These are phyloP conservation scores for Gypsophila paniculata DNA, from an alignment of 179 eudicot species.

Conservation along the genomic window DNA sequence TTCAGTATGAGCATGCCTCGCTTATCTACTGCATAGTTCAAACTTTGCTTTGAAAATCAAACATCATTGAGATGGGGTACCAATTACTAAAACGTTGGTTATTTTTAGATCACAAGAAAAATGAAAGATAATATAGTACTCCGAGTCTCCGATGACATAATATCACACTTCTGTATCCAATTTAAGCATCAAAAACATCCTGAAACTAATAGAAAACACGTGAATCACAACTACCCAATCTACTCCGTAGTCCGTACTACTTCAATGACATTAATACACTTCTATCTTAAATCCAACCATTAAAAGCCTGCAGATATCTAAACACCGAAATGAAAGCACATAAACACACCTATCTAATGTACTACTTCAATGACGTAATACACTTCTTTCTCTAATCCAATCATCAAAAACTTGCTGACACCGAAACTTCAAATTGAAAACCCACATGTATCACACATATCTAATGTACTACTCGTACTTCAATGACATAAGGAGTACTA, in stretches of 20 bases:
- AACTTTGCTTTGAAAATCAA: neutral
- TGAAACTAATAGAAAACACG: too few species aligned
- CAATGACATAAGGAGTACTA: too few species aligned
- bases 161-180: too few species aligned
- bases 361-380: conserved; percentile 9
- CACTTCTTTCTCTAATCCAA: neutral
- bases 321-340: conserved; percentile 14
- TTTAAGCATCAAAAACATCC: too few species aligned
- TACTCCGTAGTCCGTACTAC: neutral
- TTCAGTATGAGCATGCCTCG: neutral
- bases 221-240: too few species aligned
- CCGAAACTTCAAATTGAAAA: conserved; percentile 10
- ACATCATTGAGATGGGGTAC: too few species aligned
- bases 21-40: too few species aligned
- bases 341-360: neutral
- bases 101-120: conserved; percentile 10
- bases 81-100: too few species aligned
- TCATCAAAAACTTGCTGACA: conserved; percentile 2
- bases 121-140: conserved; percentile 10
- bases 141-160: too few species aligned
- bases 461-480: too few species aligned
- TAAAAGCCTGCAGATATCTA: neutral
- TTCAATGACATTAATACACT: conserved; percentile 5
- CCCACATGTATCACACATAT: too few species aligned
- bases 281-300: conserved; percentile 3